Conservation (phyloP, 148 eudicot genomes). For the Persicaria tinctoria region DNA sequence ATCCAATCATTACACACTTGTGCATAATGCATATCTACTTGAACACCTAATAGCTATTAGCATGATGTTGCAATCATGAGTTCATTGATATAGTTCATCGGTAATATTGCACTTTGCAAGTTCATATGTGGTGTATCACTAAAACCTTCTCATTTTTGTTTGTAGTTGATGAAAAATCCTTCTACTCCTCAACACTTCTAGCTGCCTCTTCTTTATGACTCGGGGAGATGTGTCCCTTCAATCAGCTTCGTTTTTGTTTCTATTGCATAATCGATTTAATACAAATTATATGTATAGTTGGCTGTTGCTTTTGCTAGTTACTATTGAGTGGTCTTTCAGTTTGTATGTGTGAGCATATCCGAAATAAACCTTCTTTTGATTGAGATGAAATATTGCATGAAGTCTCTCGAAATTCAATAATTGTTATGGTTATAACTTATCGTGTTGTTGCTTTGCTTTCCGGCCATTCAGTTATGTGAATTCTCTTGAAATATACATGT, state of each 20-base stretch:
- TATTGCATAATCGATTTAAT: background rate
- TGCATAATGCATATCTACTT: background rate
- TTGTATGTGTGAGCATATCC: too few relatives aligned
- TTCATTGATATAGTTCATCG: background rate
- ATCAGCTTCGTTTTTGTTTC: background rate
- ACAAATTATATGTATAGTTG: background rate
- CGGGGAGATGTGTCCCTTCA: constrained; percentile 39
- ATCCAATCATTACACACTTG: background rate
- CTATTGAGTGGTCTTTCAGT: background rate
- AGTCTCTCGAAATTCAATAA: too few relatives aligned
- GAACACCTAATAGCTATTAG: background rate
- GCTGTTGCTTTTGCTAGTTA: background rate
- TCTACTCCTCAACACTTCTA: constrained; percentile 91
- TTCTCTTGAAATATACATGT: background rate
- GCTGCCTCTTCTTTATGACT: constrained; percentile 86
- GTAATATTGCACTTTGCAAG: background rate
- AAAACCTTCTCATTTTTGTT: constrained; percentile 3
- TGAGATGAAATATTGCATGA: too few relatives aligned
- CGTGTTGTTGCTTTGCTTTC: too few relatives aligned
- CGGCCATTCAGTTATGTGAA: background rate
- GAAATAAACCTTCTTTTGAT: too few relatives aligned
- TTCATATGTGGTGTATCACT: background rate
- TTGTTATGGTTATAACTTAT: too few relatives aligned
- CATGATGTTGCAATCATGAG: background rate
- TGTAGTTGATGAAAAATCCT: constrained; percentile 93